Evolutionary conservation across 1,284 basidiomycete species (phyloP), one percentile per base, ranked within the genome.

Genomic region (Tranzscheliella williamsii): DNA sequence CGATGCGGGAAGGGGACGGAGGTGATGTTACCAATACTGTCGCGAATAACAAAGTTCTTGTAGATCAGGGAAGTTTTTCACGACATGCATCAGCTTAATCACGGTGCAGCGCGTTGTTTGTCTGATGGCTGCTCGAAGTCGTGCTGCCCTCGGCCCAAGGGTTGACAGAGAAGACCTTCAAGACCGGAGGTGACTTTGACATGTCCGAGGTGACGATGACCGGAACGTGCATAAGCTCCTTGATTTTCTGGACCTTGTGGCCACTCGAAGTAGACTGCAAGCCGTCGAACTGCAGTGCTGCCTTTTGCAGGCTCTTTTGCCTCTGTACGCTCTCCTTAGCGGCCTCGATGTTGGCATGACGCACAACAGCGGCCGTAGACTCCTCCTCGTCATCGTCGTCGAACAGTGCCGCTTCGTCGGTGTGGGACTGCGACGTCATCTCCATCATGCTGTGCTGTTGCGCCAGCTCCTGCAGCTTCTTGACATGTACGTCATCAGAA

Each of bases 401-500:
- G 21, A 73, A 73, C 17, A 73, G 52, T 7, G 71, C 71, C 4
- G 66, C 64, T 36, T 72, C 67, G 38, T 71, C 71, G 9, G 51
- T 42, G 26, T 67, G 63, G 16, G 66, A 66, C 41, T 70, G 67
- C 42, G 67, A 70, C 9, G 68, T 65, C 54, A 64, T 55, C 40
- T 72, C 67, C 58, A 72, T 70, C 51, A 58, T 44, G 37, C 47
- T 43, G 42, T 64, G 70, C 45, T 58, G 61, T 35, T 58, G 47
- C 1, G 69, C 58, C 12, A 67, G 48, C 35, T 67, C 67, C 23
- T 57, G 64, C 30, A 76, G 45, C 38, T 51, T 52, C 46, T 65
- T 54, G 47, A 72, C 62, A 49, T 79, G 78, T 29, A 69, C 68
- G 73, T 98, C 93, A 44, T 78, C 78, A 70, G 87, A 90, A 72